Conservation (phyloP, 805 yeast genomes). For the Jamesozyma spencerorum region DNA sequence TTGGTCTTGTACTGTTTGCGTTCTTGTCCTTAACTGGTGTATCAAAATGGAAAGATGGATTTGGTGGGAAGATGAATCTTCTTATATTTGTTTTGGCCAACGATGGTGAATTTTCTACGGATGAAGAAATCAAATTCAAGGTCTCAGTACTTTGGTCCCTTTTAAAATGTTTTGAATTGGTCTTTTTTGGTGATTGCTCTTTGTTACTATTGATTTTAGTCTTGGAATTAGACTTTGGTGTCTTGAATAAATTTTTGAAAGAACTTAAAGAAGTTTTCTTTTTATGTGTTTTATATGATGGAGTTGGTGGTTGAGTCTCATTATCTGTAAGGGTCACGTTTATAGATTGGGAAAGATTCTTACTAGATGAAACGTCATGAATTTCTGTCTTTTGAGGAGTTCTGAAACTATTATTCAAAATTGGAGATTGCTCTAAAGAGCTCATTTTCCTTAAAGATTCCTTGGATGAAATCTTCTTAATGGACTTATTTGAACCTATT, state of each 20-base stretch:
- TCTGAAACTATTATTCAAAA: too few species aligned
- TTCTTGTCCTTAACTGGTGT: background rate
- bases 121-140: background rate
- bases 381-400: too few species aligned
- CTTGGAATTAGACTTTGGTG: slow-evolving; percentile 15
- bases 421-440: too few species aligned
- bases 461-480: too few species aligned
- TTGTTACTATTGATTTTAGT: background rate
- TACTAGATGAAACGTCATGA: background rate
- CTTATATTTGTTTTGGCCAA: slow-evolving; percentile 3
- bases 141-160: background rate
- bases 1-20: background rate
- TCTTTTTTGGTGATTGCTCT: background rate
- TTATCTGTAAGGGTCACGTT: background rate
- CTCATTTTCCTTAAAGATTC: too few species aligned
- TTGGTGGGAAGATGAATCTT: slow-evolving; percentile 14
- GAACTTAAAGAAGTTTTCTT: slow-evolving; percentile 26
- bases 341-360: too few species aligned
- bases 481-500: too few species aligned
- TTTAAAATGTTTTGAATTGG: background rate
- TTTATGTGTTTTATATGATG: slow-evolving; percentile 16
- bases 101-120: slow-evolving; percentile 5
- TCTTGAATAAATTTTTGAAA: slow-evolving; percentile 25
- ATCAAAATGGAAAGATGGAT: slow-evolving; percentile 13
- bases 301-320: slow-evolving; percentile 4